These are phyloP conservation scores for Geotrichum fermentans DNA, from an alignment of 1,139 yeast genomes.

Conservation along the genomic window DNA sequence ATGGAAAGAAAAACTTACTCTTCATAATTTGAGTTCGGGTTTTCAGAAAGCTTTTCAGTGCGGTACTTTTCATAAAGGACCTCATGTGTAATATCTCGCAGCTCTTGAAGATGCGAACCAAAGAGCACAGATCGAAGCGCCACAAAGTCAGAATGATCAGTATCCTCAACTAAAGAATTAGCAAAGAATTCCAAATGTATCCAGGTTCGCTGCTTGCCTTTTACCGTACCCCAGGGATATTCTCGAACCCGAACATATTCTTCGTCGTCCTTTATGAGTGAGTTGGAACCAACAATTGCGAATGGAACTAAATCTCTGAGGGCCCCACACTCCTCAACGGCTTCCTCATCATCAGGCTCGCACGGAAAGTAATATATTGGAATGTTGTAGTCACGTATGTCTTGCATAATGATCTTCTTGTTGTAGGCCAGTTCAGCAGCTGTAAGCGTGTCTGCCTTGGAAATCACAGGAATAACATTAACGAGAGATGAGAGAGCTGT, in stretches of 20 bases:
- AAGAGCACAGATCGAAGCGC: conserved; percentile 74
- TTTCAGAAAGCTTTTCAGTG: conserved; percentile 68
- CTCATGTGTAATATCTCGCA: conserved; percentile 90
- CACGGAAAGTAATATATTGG: conserved; percentile 81
- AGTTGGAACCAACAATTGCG: conserved; percentile 67
- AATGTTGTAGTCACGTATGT: conserved; percentile 67
- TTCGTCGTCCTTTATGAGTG: conserved; percentile 23
- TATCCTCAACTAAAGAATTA: conserved; percentile 56
- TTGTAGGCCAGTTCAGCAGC: conserved; percentile 62
- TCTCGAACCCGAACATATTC: conserved; percentile 63
- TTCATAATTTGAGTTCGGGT: conserved; percentile 19
- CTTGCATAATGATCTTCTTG: conserved; percentile 62
- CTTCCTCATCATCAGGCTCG: conserved; percentile 58
- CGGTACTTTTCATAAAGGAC: conserved; percentile 87
- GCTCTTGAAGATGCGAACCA: conserved; percentile 89
- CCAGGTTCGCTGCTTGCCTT: conserved; percentile 36
- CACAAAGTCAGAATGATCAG: conserved; percentile 78
- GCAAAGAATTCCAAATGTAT: too few relatives aligned
- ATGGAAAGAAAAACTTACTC: conserved; percentile 13
- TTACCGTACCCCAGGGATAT: conserved; percentile 88
- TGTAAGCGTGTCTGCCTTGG: conserved; percentile 85
- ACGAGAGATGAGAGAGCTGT: conserved; percentile 71
- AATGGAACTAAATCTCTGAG: conserved; percentile 77
- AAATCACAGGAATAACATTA: conserved; percentile 81
- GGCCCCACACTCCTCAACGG: conserved; percentile 73